Conservation (phyloP, 208 protist species). For the Acanthamoeba culbertsoni region DNA sequence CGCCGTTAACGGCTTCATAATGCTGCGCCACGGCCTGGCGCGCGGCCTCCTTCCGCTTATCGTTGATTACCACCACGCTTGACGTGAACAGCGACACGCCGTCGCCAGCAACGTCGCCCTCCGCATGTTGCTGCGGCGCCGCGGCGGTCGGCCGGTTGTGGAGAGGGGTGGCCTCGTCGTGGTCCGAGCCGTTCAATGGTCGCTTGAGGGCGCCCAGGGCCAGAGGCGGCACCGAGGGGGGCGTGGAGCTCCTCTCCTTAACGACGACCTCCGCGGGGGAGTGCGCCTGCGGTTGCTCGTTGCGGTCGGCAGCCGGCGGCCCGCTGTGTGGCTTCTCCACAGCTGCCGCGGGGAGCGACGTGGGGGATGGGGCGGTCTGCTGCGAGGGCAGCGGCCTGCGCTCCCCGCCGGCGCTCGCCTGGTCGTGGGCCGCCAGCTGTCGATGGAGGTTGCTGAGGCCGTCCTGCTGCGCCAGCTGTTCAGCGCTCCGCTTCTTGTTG, state of each 20-base stretch:
- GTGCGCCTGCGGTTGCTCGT: too few relatives aligned
- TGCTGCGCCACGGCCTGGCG: background rate
- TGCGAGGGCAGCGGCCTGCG: background rate
- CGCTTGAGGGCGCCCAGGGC: background rate
- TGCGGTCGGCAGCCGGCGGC: background rate
- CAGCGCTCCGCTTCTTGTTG: background rate
- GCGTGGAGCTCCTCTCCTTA: background rate
- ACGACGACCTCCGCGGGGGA: background rate
- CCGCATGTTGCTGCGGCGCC: background rate
- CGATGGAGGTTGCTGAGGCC: background rate
- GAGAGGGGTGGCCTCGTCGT: background rate
- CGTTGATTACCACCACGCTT: background rate
- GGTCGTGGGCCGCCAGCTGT: background rate
- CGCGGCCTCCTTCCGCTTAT: background rate
- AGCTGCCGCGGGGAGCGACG: background rate
- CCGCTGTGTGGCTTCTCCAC: background rate
- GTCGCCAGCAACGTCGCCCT: background rate
- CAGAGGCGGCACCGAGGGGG: background rate
- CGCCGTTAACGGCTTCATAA: background rate
- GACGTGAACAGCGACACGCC: background rate
- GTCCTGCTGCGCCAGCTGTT: background rate
- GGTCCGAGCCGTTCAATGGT: background rate
- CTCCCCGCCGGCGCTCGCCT: background rate
- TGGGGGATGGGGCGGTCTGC: background rate
- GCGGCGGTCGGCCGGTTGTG: background rate